phyloP scores from a whole-genome alignment of 768 basidiomycete species.

The Inosperma sp. region DNA sequence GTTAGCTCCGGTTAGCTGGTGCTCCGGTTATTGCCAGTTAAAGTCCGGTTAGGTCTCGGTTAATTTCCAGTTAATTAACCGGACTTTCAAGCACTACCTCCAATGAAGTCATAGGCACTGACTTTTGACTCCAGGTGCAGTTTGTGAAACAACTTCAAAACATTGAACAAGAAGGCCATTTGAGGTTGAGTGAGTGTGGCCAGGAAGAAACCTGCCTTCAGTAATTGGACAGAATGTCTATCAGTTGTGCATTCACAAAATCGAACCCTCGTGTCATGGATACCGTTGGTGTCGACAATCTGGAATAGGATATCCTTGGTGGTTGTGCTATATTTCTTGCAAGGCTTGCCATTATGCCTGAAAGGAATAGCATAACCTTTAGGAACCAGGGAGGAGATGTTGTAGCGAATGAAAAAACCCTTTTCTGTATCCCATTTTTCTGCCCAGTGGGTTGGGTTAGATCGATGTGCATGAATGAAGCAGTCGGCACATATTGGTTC shows the following conservation, averaged over 20 bases:
- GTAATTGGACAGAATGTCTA: constrained; percentile 15
- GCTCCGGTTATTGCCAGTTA: no score
- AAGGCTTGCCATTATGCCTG: constrained; percentile 18
- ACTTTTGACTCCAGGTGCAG: no score
- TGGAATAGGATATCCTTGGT: constrained; percentile 8
- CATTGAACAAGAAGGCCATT: no score
- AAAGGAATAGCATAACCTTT: constrained; percentile 10
- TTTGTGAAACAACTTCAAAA: no score
- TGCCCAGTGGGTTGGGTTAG: no score
- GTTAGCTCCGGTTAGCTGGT: no score
- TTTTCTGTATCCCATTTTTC: no score
- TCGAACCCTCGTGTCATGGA: constrained; percentile 16
- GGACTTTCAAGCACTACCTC: no score
- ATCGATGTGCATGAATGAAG: constrained; percentile 17
- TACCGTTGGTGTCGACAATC: constrained; percentile 20
- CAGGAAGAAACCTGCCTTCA: constrained; percentile 19
- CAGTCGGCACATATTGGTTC: constrained; percentile 9
- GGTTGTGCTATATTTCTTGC: not conserved
- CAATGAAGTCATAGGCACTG: constrained; percentile 22
- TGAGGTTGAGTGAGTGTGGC: constrained; percentile 15
- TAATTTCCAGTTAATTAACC: no score
- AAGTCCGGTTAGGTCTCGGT: no score
- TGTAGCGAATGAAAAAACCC: no score
- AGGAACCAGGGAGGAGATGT: constrained; percentile 15
- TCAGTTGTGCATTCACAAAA: constrained; percentile 16